Evolutionary conservation across 192 early-diverging fungal species (phyloP).

Genomic region (Coemansia sp.): DNA sequence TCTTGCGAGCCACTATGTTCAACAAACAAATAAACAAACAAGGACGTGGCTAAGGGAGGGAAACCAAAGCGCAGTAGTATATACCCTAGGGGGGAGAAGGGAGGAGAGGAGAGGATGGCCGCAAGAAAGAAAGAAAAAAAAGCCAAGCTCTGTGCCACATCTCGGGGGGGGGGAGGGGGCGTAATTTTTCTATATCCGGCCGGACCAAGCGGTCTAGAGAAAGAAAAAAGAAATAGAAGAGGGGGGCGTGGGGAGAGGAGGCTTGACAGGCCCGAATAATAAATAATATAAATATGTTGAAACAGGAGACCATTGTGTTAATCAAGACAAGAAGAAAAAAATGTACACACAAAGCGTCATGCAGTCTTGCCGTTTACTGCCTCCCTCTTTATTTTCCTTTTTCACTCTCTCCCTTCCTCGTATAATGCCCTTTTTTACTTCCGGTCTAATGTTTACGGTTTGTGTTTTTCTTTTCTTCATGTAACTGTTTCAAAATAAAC

Average conservation of each 20-base stretch:
- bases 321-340: background rate
- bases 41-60: background rate
- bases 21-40: background rate
- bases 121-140: background rate
- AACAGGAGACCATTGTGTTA: background rate
- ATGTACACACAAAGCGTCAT: background rate
- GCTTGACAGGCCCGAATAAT: background rate
- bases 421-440: background rate
- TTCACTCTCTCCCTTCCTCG: background rate
- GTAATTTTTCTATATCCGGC: background rate
- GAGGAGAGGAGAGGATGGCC: too few relatives aligned
- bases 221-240: background rate
- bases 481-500: too few relatives aligned
- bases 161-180: too few relatives aligned
- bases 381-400: too few relatives aligned
- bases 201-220: background rate
- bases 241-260: conserved; percentile 3
- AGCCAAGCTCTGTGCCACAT: background rate
- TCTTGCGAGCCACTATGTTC: background rate
- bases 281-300: background rate
- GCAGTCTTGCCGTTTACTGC: background rate
- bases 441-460: too few relatives aligned
- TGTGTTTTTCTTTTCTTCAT: too few relatives aligned
- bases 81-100: too few relatives aligned
- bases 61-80: too few relatives aligned